These are phyloP conservation scores for Penicillium sp. DNA, from an alignment of 2,329 filamentous ascomycete genomes.

Conservation along the genomic window DNA sequence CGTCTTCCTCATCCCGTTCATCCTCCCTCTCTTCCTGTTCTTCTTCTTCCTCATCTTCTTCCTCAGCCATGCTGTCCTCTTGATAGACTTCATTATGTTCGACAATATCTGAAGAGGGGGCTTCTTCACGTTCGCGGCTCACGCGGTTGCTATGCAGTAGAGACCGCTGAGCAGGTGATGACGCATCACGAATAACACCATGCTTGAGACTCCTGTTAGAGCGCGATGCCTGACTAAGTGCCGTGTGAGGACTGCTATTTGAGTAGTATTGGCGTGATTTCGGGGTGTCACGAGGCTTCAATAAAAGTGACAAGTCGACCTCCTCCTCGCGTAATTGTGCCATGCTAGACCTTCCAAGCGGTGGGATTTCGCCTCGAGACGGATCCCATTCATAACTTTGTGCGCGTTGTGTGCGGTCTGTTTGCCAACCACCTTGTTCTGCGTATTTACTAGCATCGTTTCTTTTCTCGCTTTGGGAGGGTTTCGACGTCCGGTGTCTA, in stretches of 20 bases:
- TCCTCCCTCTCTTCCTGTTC: constrained; percentile 15
- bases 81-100: not conserved
- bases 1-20: not conserved
- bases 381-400: constrained; percentile 33
- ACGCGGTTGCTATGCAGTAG: not conserved
- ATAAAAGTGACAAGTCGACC: constrained; percentile 31
- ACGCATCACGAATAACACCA: not conserved
- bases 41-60: not conserved
- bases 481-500: constrained; percentile 19
- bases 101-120: not conserved
- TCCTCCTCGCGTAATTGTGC: constrained; percentile 31
- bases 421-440: not conserved
- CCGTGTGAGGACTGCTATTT: constrained; percentile 27
- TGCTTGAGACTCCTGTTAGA: constrained; percentile 1
- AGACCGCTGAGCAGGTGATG: constrained; percentile 2
- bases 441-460: not conserved
- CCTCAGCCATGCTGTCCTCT: not conserved
- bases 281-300: constrained; percentile 31
- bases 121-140: not conserved
- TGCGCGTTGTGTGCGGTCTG: constrained; percentile 4
- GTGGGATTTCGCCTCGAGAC: constrained; percentile 24
- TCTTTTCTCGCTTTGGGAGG: constrained; percentile 20
- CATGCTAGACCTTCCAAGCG: constrained; percentile 30
- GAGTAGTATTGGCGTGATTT: constrained; percentile 35
- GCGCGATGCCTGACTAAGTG: constrained; percentile 16